Base-by-base conservation (phyloP, 2,329 filamentous ascomycete genomes). In the Parascedosporium putredinis region DNA sequence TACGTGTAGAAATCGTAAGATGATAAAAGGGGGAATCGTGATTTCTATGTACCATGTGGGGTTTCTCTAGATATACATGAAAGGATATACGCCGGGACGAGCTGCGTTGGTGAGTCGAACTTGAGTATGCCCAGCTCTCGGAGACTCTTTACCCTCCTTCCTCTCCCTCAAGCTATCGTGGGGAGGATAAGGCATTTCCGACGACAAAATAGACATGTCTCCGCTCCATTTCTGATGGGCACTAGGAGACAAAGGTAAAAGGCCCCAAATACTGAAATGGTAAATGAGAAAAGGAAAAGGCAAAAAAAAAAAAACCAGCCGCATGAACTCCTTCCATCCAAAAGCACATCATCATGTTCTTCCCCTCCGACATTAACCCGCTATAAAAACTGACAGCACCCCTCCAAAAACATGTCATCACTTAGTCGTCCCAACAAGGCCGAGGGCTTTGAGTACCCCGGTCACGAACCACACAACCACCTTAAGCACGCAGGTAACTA, bases 401-500 rank as follows among this genome's bases (percentile, higher is more conserved):
- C n/a, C n/a, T n/a, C n/a, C n/a, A n/a, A n/a, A n/a, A n/a, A 7
- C 43, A 25, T 16, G 3, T 48, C 33, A 49, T 10, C 38, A 16
- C 25, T 49, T 50, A 6, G 47, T 50, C 18, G 47, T 50, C 18
- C 47, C 47, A 33, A 33, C 43, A 20, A 54, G 51, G 12, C 69
- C 67, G 22, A 79, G 55, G 53, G 76, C 78, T 60, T 65, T 74
- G 49, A 73, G 73, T 53, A 79, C 53, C 7, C 71, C 66, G 50
- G 72, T 69, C 47, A 78, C 66, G n/a, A 78, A 62, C 33, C 69
- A 68, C 49, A 69, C 66, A 8, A 77, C 53, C 45, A 72, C 72
- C 63, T 76, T 79, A 57, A 83, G 75, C 3, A 65, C 60, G 22
- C 79, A 59, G n/a, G 74, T 76, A 46, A 81, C 60, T 12, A 71